Evolutionary conservation across 305 asterid genomes (phyloP).

Genomic region (Solanum chacoense): DNA sequence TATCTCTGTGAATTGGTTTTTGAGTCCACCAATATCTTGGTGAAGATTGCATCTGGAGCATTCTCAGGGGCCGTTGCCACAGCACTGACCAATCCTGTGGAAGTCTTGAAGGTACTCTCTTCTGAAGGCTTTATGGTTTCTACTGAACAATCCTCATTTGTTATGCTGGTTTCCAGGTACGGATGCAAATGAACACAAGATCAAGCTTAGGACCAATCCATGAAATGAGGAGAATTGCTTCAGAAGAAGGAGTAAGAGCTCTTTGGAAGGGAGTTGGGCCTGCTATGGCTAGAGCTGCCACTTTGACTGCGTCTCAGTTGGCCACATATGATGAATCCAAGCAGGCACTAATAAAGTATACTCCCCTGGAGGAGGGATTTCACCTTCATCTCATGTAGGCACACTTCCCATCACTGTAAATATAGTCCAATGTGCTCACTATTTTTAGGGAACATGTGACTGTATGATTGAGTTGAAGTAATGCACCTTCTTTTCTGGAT

Average conservation of each 20-base stretch:
- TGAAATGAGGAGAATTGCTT: slow-evolving; percentile 58
- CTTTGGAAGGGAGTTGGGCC: slow-evolving; percentile 97
- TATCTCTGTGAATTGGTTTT: slow-evolving; percentile 89
- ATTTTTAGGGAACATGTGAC: background rate
- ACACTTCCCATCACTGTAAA: background rate
- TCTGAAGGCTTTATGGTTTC: background rate
- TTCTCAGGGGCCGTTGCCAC: slow-evolving; percentile 90
- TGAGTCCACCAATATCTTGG: slow-evolving; percentile 95
- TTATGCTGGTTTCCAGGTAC: slow-evolving; percentile 43
- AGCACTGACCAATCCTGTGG: slow-evolving; percentile 83
- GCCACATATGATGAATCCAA: slow-evolving; percentile 92
- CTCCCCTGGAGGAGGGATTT: slow-evolving; percentile 88
- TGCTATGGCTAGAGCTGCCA: slow-evolving; percentile 85
- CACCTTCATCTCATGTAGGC: slow-evolving; percentile 73
- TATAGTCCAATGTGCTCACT: background rate
- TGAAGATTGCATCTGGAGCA: slow-evolving; percentile 96
- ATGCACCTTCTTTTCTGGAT: background rate
- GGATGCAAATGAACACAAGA: slow-evolving; percentile 65
- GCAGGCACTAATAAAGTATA: slow-evolving; percentile 67
- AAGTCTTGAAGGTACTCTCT: slow-evolving; percentile 69
- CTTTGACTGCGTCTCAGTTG: slow-evolving; percentile 88
- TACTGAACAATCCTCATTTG: slow-evolving; percentile 10
- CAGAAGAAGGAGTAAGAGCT: slow-evolving; percentile 75
- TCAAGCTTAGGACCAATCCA: slow-evolving; percentile 32
- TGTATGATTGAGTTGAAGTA: background rate